Conservation (phyloP, 192 early-diverging fungal genomes). For the Backusella psychrophila region DNA sequence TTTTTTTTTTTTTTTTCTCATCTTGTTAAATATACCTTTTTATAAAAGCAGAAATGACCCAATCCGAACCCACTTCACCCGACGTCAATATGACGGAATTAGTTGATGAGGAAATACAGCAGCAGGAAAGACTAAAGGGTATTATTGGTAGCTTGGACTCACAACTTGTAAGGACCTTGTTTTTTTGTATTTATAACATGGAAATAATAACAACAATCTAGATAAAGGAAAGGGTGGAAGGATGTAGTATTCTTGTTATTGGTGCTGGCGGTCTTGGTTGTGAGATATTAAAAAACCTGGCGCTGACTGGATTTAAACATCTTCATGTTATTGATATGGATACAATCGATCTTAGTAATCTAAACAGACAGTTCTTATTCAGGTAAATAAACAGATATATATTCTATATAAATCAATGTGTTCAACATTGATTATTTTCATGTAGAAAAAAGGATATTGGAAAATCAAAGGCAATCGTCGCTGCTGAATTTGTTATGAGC, state of each 20-base stretch:
- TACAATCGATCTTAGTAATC: slow-evolving; percentile 81
- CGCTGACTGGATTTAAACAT: slow-evolving; percentile 74
- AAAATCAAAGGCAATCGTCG: slow-evolving; percentile 74
- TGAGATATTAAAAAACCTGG: slow-evolving; percentile 82
- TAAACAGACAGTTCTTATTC: slow-evolving; percentile 85
- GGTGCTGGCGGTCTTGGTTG: slow-evolving; percentile 85
- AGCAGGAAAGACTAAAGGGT: not conserved
- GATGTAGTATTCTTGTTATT: slow-evolving; percentile 74
- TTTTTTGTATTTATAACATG: no score
- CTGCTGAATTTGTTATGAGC: slow-evolving; percentile 72
- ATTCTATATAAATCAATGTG: not conserved
- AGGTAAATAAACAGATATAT: slow-evolving; percentile 33
- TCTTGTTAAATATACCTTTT: not conserved
- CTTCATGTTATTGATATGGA: slow-evolving; percentile 91
- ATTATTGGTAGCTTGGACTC: slow-evolving; percentile 1
- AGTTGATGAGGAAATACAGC: not conserved
- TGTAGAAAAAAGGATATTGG: slow-evolving; percentile 67
- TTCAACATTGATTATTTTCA: not conserved
- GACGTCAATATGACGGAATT: not conserved
- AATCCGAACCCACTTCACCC: not conserved
- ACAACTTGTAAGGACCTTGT: not conserved
- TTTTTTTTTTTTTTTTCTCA: not conserved
- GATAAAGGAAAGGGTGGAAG: slow-evolving; percentile 33
- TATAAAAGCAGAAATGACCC: not conserved
- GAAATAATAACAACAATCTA: not conserved